These are phyloP conservation scores for Huntiella abstrusa DNA, from an alignment of 2,329 filamentous ascomycete species.

Conservation along the genomic window DNA sequence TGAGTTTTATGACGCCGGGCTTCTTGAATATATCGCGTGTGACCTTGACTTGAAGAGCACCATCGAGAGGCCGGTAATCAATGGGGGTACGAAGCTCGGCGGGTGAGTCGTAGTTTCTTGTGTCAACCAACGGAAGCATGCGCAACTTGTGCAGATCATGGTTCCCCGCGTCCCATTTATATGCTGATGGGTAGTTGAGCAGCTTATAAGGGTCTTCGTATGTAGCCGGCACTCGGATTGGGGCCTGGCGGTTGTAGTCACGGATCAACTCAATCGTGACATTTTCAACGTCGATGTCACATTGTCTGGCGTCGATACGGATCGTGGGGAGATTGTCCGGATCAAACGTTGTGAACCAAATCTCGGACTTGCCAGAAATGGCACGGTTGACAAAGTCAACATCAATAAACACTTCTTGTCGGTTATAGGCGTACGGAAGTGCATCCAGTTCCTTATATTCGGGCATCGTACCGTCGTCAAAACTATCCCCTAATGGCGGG, in stretches of 20 bases:
- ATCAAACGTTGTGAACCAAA: conserved; percentile 51
- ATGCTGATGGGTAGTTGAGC: conserved; percentile 39
- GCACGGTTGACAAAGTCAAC: conserved; percentile 63
- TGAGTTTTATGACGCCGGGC: conserved; percentile 30
- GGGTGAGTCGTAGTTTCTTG: conserved; percentile 32
- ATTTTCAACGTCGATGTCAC: conserved; percentile 33
- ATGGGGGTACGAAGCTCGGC: conserved; percentile 34
- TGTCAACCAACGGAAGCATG: conserved; percentile 35
- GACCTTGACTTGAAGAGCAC: conserved; percentile 26
- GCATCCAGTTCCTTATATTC: conserved; percentile 20
- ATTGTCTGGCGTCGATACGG: conserved; percentile 42
- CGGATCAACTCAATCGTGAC: conserved; percentile 29
- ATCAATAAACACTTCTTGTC: conserved; percentile 79
- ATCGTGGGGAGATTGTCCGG: conserved; percentile 38
- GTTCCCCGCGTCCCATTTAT: conserved; percentile 50
- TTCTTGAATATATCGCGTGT: conserved; percentile 15
- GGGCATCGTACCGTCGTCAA: conserved; percentile 17
- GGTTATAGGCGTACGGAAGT: conserved; percentile 38
- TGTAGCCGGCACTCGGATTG: conserved; percentile 16
- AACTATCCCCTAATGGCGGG: not conserved
- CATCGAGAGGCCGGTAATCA: conserved; percentile 37
- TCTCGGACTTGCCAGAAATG: conserved; percentile 61
- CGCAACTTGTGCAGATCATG: conserved; percentile 55
- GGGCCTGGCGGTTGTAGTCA: conserved; percentile 16
- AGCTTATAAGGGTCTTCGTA: conserved; percentile 50